Evolutionary conservation across 257 asterid species (phyloP), one percentile per base, ranked within the genome.

Genomic region (Solanum pinnatisectum): DNA sequence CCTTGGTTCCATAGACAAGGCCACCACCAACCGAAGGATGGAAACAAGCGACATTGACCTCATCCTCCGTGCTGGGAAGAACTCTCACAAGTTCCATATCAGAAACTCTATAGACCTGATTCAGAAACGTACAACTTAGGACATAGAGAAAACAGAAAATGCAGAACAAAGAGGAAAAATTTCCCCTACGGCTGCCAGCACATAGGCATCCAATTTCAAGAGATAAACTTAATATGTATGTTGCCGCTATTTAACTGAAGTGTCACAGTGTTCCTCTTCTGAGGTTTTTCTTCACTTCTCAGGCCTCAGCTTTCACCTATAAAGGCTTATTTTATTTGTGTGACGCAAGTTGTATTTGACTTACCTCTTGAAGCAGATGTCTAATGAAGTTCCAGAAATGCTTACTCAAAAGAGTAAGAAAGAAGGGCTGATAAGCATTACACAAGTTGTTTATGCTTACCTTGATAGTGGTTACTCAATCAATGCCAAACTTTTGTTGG

Each of bases 1-100:
- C 99, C 96, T 97, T 97, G 85, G 99, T 97, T 90, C 99, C 99
- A 90, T 97, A 97, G 86, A 97, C 95, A 93, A 97, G 94, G 85
- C 99, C 99, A 90, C 98, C 95, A 27, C 99, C 99, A 63, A 93
- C 96, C 71, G 96, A 91, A 85, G 99, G 99, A 92, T 97, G 99
- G 89, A 97, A 97, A 89, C 98, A 97, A 88, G 99, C 99, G 4
- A 97, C 99, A 90, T 97, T 97, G 87, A 97, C 98, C 94, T 97
- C 99, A 91, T 97, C 99, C 91, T 97, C 99, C 36, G 98, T 96
- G 88, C 98, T 97, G 85, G 99, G 97, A 84, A 96, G 99, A 85
- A 94, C 98, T 92, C 98, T 96, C 84, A 97, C 99, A 79, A 95
- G 98, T 91, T 97, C 99, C 99, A 96, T 96, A 90, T 96, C 98